Percentiles rank a stretch among this genome's conserved stretches.
Conservation (phyloP, 306 rosid genomes). For the Vachellia collinsii region DNA sequence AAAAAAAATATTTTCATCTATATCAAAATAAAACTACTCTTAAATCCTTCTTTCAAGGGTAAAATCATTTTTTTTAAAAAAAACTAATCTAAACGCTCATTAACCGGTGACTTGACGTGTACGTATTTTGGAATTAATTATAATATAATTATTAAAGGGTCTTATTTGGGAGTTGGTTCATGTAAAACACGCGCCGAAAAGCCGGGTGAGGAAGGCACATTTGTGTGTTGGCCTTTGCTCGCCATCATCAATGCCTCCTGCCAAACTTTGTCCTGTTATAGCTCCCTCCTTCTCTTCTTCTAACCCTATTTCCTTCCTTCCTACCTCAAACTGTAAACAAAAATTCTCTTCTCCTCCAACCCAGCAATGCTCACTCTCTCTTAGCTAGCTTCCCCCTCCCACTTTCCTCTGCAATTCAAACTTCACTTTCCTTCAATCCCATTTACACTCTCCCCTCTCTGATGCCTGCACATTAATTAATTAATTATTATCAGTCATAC, state of each 20-base stretch:
- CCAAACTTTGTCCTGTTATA: constrained; percentile 69
- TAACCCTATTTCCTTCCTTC: not conserved
- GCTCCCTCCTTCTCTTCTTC: constrained; percentile 37
- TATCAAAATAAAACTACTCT: too few species aligned
- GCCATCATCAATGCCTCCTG: constrained; percentile 58
- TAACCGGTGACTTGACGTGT: too few species aligned
- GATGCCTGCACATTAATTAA: too few species aligned
- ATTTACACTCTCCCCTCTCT: not conserved
- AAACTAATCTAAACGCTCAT: too few species aligned
- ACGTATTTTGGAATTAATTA: too few species aligned
- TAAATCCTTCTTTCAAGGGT: too few species aligned
- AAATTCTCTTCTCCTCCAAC: constrained; percentile 7
- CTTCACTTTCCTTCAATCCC: not conserved
- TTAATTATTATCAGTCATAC: not conserved
- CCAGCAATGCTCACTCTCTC: not conserved
- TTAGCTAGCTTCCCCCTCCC: constrained; percentile 21
- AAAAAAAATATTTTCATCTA: too few species aligned
- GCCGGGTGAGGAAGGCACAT: not conserved
- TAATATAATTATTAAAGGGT: too few species aligned
- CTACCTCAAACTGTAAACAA: not conserved
- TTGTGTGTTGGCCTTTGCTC: constrained; percentile 42
- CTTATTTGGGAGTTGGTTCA: too few species aligned
- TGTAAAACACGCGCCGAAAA: constrained; percentile 35
- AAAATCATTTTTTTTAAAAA: too few species aligned
- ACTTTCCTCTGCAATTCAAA: constrained; percentile 2